These are phyloP conservation scores for Fusarium austroafricanum DNA, from an alignment of 2,329 filamentous ascomycete species.

Conservation along the genomic window DNA sequence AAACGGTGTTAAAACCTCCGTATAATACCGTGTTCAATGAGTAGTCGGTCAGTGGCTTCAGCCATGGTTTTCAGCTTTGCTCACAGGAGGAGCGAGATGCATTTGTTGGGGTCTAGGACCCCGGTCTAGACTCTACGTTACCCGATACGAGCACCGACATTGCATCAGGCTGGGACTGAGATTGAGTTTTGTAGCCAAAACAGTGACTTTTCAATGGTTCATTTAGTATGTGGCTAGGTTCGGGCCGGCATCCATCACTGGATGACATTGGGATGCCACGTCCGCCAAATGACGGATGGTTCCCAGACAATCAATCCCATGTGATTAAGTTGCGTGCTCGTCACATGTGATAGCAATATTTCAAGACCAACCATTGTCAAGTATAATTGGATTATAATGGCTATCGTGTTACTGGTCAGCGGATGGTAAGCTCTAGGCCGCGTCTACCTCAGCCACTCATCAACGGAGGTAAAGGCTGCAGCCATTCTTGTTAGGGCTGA, in stretches of 20 bases:
- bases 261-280: neutral
- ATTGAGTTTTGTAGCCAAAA: neutral
- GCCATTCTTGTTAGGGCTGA: neutral
- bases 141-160: neutral
- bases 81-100: neutral
- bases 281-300: neutral
- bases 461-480: neutral
- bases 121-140: slow-evolving; percentile 4
- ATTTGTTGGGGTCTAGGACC: neutral
- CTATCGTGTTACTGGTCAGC: neutral
- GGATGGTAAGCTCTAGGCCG: neutral
- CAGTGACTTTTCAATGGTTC: neutral
- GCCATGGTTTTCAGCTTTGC: slow-evolving; percentile 14
- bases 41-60: neutral
- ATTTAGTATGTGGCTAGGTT: neutral
- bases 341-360: rapidly evolving
- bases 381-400: neutral
- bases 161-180: neutral
- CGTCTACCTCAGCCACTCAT: neutral
- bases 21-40: no score
- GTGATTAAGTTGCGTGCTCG: neutral
- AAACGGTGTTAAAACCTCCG: neutral
- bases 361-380: neutral
- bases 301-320: neutral
- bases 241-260: slow-evolving; percentile 7